A percentile compares a stretch with the other conserved stretches of the same genome.
Evolutionary conservation across 2,329 filamentous ascomycete species (phyloP).

Genomic region (Triangularia verruculosa): DNA sequence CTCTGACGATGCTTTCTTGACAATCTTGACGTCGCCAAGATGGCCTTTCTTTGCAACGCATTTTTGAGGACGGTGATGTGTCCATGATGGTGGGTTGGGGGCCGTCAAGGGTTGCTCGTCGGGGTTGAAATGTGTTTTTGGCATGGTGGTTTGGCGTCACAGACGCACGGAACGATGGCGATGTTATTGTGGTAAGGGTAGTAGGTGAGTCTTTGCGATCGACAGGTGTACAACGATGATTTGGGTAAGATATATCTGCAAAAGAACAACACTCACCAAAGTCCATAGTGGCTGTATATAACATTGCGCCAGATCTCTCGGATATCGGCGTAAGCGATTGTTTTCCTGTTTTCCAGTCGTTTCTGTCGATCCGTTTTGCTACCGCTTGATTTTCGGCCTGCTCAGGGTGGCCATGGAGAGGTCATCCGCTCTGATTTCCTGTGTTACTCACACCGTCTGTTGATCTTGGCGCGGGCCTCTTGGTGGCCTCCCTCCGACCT

Average conservation of each 20-base stretch:
- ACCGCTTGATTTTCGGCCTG: conserved; percentile 11
- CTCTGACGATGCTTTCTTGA: neutral
- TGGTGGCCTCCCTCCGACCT: neutral
- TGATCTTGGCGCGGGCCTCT: neutral
- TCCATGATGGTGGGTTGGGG: neutral
- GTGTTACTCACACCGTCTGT: neutral
- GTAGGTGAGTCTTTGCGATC: neutral
- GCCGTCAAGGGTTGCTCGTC: neutral
- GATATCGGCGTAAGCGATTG: neutral
- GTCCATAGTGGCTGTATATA: neutral
- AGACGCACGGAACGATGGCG: neutral
- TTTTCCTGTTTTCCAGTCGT: neutral
- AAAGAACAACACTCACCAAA: neutral
- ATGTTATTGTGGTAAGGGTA: neutral
- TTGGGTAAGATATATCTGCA: neutral
- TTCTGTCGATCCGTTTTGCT: conserved; percentile 2
- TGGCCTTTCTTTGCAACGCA: neutral
- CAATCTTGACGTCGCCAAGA: neutral
- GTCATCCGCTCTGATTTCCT: neutral
- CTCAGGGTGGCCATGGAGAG: neutral
- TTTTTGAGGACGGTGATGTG: neutral
- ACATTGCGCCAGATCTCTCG: neutral
- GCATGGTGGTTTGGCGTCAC: neutral
- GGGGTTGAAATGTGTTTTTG: neutral
- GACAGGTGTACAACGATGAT: neutral